phyloP scores from a whole-genome alignment of 441 rosid genomes.

The Theobroma grandiflorum region DNA sequence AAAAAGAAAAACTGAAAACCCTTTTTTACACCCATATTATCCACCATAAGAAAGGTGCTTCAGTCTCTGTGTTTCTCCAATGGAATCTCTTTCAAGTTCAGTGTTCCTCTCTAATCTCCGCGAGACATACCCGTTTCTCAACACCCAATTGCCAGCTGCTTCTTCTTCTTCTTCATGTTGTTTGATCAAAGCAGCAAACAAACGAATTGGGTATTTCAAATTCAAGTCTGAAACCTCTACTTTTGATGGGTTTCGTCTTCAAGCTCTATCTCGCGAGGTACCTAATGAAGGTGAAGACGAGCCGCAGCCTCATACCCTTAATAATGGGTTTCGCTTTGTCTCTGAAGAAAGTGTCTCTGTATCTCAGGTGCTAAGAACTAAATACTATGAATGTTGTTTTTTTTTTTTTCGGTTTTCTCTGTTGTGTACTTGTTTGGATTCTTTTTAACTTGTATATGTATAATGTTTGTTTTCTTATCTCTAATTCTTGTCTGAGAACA shows the following conservation, averaged over 20 bases:
- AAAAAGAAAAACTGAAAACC: no score
- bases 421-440: not conserved
- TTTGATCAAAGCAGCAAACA: constrained; percentile 36
- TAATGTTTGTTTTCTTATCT: not conserved
- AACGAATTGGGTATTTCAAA: constrained; percentile 54
- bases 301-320: constrained; percentile 25
- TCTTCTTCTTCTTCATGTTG: constrained; percentile 37
- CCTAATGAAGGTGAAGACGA: constrained; percentile 63
- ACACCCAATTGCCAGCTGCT: constrained; percentile 32
- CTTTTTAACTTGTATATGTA: not conserved
- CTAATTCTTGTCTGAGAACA: not conserved
- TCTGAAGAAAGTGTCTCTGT: constrained; percentile 55
- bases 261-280: constrained; percentile 45
- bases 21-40: no score
- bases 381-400: constrained; percentile 1
- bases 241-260: constrained; percentile 49
- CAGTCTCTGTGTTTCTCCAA: constrained; percentile 27
- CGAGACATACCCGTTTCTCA: constrained; percentile 30
- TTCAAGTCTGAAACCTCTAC: constrained; percentile 41
- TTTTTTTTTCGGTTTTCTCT: not conserved
- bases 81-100: constrained; percentile 69
- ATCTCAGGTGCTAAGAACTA: constrained; percentile 52
- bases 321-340: constrained; percentile 49
- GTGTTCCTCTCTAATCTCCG: constrained; percentile 44
- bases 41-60: no score